These are phyloP conservation scores for Prorocentrum cordatum DNA, from an alignment of 169 alveolate species.

Conservation along the genomic window DNA sequence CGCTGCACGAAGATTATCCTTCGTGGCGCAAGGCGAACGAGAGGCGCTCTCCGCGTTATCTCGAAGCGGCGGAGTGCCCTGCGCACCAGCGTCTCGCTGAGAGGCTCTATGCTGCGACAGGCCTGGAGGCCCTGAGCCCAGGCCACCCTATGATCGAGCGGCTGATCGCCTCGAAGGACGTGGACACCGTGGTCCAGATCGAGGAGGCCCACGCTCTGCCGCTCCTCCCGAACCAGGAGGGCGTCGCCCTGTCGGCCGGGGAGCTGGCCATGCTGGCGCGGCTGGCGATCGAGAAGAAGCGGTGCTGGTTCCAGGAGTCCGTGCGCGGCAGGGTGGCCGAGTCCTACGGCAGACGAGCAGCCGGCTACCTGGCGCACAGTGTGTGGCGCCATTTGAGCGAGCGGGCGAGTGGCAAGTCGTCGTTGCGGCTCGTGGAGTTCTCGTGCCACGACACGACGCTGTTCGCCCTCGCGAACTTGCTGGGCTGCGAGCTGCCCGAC, in stretches of 20 bases:
- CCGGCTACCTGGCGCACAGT: conserved; percentile 52
- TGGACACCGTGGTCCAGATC: conserved; percentile 24
- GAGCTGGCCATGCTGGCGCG: conserved; percentile 2
- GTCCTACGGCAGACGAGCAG: conserved; percentile 24
- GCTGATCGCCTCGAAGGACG: conserved; percentile 30
- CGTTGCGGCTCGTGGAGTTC: conserved; percentile 8
- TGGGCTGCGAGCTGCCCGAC: conserved; percentile 39
- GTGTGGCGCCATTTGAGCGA: conserved; percentile 46
- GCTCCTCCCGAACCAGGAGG: neutral
- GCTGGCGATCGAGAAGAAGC: conserved; percentile 24
- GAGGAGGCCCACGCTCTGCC: conserved; percentile 49
- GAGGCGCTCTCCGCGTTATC: no score
- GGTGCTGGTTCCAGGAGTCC: conserved; percentile 8
- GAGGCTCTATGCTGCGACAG: neutral
- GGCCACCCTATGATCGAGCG: neutral
- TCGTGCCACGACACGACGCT: conserved; percentile 1
- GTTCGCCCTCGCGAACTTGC: conserved; percentile 17
- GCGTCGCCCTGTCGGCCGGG: neutral
- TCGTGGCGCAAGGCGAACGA: no score
- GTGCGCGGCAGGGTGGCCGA: neutral
- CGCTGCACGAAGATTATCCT: neutral
- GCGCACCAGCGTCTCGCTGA: neutral
- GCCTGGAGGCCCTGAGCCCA: conserved; percentile 3
- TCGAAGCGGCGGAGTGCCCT: neutral
- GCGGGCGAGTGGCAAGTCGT: neutral